Conservation (phyloP, 139 green algal genomes). For the Pseudopediastrum boryanum region DNA sequence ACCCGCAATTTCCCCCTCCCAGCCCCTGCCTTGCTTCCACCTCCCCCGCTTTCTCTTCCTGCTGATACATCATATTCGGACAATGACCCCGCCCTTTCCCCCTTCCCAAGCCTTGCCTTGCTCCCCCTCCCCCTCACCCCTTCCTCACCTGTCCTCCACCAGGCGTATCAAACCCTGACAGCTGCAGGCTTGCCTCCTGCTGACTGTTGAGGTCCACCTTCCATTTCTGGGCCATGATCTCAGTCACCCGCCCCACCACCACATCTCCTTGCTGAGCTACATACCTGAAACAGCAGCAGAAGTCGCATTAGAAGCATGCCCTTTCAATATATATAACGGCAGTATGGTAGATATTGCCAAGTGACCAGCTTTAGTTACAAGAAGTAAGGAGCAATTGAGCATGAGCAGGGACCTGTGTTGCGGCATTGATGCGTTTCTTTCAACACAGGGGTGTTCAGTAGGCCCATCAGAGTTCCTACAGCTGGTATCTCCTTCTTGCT, state of each 20-base stretch:
- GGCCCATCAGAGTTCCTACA: too few relatives aligned
- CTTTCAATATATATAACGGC: too few relatives aligned
- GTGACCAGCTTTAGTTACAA: neutral
- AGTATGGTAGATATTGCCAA: neutral
- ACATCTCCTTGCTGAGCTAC: conserved; percentile 81
- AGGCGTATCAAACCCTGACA: conserved; percentile 89
- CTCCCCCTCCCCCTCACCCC: too few relatives aligned
- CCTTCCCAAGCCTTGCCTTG: too few relatives aligned
- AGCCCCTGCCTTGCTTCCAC: too few relatives aligned
- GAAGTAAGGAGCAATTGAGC: neutral
- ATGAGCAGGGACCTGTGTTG: neutral
- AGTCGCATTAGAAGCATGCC: too few relatives aligned
- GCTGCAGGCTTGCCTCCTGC: conserved; percentile 74
- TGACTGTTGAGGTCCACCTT: conserved; percentile 73
- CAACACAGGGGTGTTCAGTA: neutral
- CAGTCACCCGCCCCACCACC: conserved; percentile 79
- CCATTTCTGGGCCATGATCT: conserved; percentile 83
- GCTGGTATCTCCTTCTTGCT: too few relatives aligned
- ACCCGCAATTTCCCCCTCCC: too few relatives aligned
- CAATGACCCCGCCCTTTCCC: too few relatives aligned
- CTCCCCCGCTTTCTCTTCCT: too few relatives aligned
- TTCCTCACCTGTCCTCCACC: conserved; percentile 68
- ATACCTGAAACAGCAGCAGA: conserved; percentile 55
- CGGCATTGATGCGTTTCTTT: neutral
- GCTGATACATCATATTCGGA: too few relatives aligned